A percentile compares a stretch with the other conserved stretches of the same genome.
Evolutionary conservation across 257 asterid genomes (phyloP).

Genomic region (Primulina tabacum): DNA sequence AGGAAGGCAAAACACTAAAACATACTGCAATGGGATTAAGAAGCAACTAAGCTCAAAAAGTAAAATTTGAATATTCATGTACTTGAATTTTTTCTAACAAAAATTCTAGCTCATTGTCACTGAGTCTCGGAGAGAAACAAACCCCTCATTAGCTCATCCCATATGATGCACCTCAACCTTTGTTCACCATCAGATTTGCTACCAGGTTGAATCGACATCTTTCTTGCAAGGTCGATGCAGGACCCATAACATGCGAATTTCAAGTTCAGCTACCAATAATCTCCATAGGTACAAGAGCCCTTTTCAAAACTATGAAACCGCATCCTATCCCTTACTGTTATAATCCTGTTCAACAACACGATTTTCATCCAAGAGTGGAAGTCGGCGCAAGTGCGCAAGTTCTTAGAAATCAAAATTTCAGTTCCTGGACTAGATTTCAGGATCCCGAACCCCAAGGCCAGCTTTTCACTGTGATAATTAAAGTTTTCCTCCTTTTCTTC

Average conservation of each 20-base stretch:
- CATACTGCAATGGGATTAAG: too few species aligned
- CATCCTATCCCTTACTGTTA: slow-evolving; percentile 66
- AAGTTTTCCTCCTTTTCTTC: slow-evolving; percentile 83
- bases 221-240: neutral
- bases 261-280: slow-evolving; percentile 54
- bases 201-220: neutral
- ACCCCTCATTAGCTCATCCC: neutral
- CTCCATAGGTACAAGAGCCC: slow-evolving; percentile 69
- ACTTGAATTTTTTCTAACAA: too few species aligned
- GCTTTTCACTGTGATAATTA: slow-evolving; percentile 68
- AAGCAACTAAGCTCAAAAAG: neutral
- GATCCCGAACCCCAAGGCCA: slow-evolving; percentile 69
- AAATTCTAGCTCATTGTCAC: neutral
- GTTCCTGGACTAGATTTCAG: slow-evolving; percentile 68
- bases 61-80: neutral
- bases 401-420: slow-evolving; percentile 56
- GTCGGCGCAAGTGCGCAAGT: slow-evolving; percentile 73
- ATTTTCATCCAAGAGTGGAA: slow-evolving; percentile 79
- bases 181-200: neutral
- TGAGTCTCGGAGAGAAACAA: too few species aligned
- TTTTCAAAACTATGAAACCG: slow-evolving; percentile 72
- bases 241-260: neutral
- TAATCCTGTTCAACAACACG: slow-evolving; percentile 52
- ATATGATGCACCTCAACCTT: too few species aligned
- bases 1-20: too few species aligned